Evolutionary conservation across 1,284 basidiomycete species (phyloP).

Genomic region (Sanghuangporus baumii): DNA sequence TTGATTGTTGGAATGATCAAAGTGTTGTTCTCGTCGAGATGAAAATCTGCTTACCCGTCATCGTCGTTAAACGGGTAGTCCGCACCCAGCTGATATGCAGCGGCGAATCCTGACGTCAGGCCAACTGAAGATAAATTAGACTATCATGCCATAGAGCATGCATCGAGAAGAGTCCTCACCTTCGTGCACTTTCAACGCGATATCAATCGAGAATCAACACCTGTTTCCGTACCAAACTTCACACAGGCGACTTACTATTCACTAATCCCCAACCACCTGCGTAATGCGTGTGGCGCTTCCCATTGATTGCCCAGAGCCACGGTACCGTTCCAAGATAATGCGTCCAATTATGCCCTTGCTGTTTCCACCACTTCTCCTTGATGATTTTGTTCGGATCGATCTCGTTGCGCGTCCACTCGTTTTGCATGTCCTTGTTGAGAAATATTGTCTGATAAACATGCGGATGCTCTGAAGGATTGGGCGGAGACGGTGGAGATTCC

Average conservation of each 20-base stretch:
- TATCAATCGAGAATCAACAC: background rate
- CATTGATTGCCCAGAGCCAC: conserved; percentile 58
- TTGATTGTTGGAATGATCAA: background rate
- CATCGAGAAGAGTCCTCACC: background rate
- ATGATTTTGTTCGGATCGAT: conserved; percentile 46
- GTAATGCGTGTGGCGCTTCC: conserved; percentile 32
- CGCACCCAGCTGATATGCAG: conserved; percentile 53
- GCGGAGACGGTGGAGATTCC: conserved; percentile 19
- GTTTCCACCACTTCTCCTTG: conserved; percentile 57
- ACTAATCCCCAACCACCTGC: conserved; percentile 18
- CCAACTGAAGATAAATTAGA: conserved; percentile 44
- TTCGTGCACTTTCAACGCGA: conserved; percentile 15
- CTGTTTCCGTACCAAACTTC: background rate
- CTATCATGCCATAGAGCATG: background rate
- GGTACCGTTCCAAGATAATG: conserved; percentile 54
- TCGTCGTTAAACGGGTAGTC: conserved; percentile 41
- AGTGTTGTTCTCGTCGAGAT: background rate
- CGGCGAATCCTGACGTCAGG: conserved; percentile 53
- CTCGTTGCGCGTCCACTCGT: conserved; percentile 47
- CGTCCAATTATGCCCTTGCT: conserved; percentile 54
- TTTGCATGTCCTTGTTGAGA: conserved; percentile 44
- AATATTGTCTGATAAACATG: conserved; percentile 68
- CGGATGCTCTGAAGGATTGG: conserved; percentile 29
- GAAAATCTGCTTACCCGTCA: conserved; percentile 29
- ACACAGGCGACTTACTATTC: conserved; percentile 10